Evolutionary conservation across 2,329 filamentous ascomycete genomes (phyloP), one percentile per base, ranked within the genome.

Genomic region (Talaromyces amestolkiae): DNA sequence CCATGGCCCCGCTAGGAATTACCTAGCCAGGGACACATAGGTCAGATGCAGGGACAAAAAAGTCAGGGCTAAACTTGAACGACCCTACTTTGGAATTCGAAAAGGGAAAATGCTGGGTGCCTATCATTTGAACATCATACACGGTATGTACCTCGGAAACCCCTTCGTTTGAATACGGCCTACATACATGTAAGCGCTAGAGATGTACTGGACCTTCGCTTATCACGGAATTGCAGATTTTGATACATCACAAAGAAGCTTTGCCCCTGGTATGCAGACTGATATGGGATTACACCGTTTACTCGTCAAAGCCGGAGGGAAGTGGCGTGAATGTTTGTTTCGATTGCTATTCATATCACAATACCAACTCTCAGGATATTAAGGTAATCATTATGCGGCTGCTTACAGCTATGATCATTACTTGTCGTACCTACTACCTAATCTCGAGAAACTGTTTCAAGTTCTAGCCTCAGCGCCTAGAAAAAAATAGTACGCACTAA

Each of bases 391-490:
- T 19, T 13, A 56, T 37, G 31, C 7, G 51, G 51, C 56, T 58
- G 35, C 15, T n/a, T 31, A 27, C 35, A 33, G 37, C 19, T 43
- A 41, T 19, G 17, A 45, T 43, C 49, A 31, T 59, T 31, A 17
- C 24, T 9, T 10, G 9, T 3, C 35, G 22, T 41, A 13, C 19
- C 3, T 43, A 1, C 7, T 24, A n/a, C 7, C 10, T 45, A 33
- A 45, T 33, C 22, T 43, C 17, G 22, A 31, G 27, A 27, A 41
- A 31, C 3, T 59, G 56, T 59, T 59, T 59, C 37, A 45, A 19
- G 5, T 41, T 59, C 27, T 17, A 45, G 56, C 56, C 56, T 39
- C 56, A 45, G 56, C 56, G 56, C 22, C 56, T 59, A 59, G 56
- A 59, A 58, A n/a, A 10, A 31, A 11, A 17, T 19, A 37, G 10